A percentile compares a stretch with the other conserved stretches of the same genome.
phyloP scores from a whole-genome alignment of 192 early-diverging fungal species.

The Linderina pennispora region DNA sequence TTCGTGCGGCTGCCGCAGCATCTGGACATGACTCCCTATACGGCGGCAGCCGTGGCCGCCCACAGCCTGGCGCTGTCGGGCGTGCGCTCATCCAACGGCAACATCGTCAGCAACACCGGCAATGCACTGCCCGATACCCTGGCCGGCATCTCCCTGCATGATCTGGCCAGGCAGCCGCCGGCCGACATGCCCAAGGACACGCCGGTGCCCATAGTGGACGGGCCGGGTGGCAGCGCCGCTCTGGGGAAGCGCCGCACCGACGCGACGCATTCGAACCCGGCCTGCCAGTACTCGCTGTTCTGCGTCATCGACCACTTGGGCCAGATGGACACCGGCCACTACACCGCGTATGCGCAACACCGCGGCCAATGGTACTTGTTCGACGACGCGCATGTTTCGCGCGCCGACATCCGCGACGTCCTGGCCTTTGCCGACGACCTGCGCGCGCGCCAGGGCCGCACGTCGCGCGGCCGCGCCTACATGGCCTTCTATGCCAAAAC shows the following conservation, averaged over 20 bases:
- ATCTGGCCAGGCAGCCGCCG: conserved; percentile 4
- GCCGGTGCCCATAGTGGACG: conserved; percentile 21
- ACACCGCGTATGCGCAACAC: conserved; percentile 74
- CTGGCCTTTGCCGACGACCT: conserved; percentile 50
- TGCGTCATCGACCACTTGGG: conserved; percentile 91
- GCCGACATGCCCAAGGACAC: conserved; percentile 8
- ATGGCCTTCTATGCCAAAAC: conserved; percentile 87
- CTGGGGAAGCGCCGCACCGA: conserved; percentile 27
- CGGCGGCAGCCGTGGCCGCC: conserved; percentile 52
- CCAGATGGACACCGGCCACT: conserved; percentile 91
- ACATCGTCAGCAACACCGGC: conserved; percentile 28
- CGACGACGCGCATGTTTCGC: conserved; percentile 76
- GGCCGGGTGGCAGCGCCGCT: conserved; percentile 19
- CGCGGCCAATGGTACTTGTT: conserved; percentile 85
- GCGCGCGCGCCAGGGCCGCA: conserved; percentile 50
- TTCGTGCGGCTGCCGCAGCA: conserved; percentile 77
- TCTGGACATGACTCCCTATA: conserved; percentile 90
- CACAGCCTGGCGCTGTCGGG: conserved; percentile 38
- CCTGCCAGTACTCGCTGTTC: conserved; percentile 80
- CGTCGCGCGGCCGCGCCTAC: conserved; percentile 51
- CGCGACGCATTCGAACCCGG: conserved; percentile 50
- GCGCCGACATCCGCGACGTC: conserved; percentile 66
- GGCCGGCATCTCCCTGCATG: conserved; percentile 9
- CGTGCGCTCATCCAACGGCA: conserved; percentile 19
- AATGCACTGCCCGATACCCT: conserved; percentile 26